Percentiles rank a stretch among this genome's conserved stretches.
Conservation (phyloP, 495 filamentous ascomycete genomes). For the Achaetomiella virescens region DNA sequence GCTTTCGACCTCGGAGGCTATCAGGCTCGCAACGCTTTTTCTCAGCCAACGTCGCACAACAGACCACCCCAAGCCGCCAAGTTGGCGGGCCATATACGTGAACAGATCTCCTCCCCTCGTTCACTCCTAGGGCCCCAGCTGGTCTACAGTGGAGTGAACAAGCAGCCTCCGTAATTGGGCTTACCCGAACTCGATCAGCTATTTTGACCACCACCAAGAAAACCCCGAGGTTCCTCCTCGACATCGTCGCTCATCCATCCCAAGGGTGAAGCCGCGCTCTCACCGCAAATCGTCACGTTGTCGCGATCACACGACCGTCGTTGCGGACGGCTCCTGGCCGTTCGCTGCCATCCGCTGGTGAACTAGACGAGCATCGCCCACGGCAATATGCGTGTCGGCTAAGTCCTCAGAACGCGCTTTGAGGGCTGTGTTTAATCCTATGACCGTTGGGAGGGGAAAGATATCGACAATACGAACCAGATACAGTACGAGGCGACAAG, state of each 20-base stretch:
- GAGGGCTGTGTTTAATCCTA: constrained; percentile 21
- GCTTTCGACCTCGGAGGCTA: background rate
- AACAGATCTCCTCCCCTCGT: constrained; percentile 74
- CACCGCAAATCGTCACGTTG: background rate
- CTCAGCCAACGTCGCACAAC: constrained; percentile 6
- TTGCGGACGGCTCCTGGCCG: constrained; percentile 35
- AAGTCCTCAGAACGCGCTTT: constrained; percentile 20
- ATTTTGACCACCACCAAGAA: constrained; percentile 6
- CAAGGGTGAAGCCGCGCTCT: background rate
- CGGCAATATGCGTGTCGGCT: constrained; percentile 31
- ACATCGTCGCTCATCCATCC: background rate
- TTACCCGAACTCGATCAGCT: constrained; percentile 22
- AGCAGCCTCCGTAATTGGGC: constrained; percentile 93
- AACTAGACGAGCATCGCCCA: constrained; percentile 14
- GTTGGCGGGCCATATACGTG: constrained; percentile 87
- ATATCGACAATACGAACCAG: constrained; percentile 7
- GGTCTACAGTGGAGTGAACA: constrained; percentile 93
- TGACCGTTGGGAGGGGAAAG: constrained; percentile 4
- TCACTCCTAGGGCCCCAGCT: constrained; percentile 87
- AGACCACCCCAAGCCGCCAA: constrained; percentile 54
- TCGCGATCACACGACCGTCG: constrained; percentile 10
- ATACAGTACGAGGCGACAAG: background rate
- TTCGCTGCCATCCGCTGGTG: constrained; percentile 39
- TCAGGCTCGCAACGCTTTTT: background rate
- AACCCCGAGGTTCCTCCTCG: background rate